Conservation (phyloP, 2,329 filamentous ascomycete species). For the Ceratocystis albifundus region DNA sequence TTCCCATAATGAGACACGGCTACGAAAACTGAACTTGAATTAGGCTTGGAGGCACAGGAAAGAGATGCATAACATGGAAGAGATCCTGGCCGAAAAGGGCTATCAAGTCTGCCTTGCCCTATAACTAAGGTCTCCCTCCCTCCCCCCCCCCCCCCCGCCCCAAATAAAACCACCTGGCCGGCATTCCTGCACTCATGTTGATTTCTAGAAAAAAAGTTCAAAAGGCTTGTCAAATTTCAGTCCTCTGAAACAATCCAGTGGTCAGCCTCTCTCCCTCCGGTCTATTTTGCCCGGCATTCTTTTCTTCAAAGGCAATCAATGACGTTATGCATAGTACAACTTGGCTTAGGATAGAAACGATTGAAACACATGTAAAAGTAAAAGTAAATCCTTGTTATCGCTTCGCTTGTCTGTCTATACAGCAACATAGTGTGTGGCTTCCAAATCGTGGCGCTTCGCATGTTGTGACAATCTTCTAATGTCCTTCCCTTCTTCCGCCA, state of each 20-base stretch:
- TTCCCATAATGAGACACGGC: no score
- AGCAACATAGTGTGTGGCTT: no score
- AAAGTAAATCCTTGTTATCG: background rate
- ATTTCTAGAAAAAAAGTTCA: background rate
- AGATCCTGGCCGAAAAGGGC: no score
- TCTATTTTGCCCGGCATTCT: no score
- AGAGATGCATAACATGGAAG: background rate
- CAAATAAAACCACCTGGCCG: background rate
- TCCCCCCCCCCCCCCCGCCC: no score
- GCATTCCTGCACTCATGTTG: background rate
- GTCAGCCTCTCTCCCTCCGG: no score
- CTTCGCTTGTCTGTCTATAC: background rate
- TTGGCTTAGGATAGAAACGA: background rate
- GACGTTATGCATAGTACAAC: no score
- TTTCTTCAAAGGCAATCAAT: no score
- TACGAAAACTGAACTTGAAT: no score
- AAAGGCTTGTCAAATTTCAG: background rate
- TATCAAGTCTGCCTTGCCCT: background rate
- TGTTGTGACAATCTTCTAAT: background rate
- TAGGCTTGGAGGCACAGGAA: no score
- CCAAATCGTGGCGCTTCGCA: no score
- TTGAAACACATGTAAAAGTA: background rate
- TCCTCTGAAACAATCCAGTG: background rate
- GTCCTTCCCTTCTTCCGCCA: no score
- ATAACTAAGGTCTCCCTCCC: constrained; percentile 5